Base-by-base conservation (phyloP, 1,139 yeast species). In the Yamadazyma mexicana region DNA sequence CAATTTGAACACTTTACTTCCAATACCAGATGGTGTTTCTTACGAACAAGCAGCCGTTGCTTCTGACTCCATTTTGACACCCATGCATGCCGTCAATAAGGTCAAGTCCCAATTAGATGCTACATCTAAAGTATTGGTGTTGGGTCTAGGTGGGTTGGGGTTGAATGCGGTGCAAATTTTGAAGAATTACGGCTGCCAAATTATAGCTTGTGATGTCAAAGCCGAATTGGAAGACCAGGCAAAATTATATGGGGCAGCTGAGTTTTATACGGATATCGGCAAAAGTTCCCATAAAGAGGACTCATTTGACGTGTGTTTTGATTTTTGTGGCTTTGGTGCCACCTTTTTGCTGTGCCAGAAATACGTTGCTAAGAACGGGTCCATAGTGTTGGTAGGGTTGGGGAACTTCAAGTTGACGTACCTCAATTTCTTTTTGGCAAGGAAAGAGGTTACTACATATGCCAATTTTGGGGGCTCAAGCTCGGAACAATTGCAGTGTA, bases 141-240 rank as follows among this genome's bases (percentile, higher is more conserved):
- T 73, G 38, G 81, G 81, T 1, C 55, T 72, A 32, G 80, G 81
- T 7, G 81, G 81, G 1, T 59, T 75, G 39, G 80, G 81, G 0
- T 56, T 73, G 45, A 74, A 74, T 51, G 80, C 73, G 2, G 40
- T 75, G 14, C 81, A 75, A 47, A 68, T 75, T 27, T 59, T 73
- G 38, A 62, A 59, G 37, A 54, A 56, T 24, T 72, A 62, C 42
- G 73, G 73, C n/a, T 66, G 70, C 42, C 49, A 64, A 27, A 59
- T 73, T 5, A 71, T 72, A 14, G 73, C 69, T 4, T 54, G 59
- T 34, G 80, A 73, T 45, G 52, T 61, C 31, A 71, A 72, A 51
- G 51, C 56, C 4, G 66, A 59, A 11, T 49, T 61, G 23, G 56
- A 51, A 31, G 40, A 47, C 2, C 39, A 55, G 10, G 80, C 77